Conservation (phyloP, 2,329 filamentous ascomycete species). For the Septoria linicola region DNA sequence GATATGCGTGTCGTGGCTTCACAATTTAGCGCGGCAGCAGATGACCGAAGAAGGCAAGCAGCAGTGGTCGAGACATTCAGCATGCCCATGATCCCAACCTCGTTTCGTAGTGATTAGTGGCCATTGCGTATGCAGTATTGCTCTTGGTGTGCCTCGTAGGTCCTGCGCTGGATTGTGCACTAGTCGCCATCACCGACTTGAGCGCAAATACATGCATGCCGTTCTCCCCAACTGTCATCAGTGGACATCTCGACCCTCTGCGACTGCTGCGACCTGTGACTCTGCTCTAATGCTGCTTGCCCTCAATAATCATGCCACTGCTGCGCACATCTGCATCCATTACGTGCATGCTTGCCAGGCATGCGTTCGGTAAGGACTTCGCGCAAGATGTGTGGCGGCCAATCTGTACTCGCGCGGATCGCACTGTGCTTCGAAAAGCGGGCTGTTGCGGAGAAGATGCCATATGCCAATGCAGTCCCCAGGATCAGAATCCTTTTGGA, state of each 20-base stretch:
- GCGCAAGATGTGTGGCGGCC: constrained; percentile 16
- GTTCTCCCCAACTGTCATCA: background rate
- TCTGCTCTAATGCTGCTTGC: constrained; percentile 20
- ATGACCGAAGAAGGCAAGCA: constrained; percentile 25
- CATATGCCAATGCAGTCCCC: constrained; percentile 11
- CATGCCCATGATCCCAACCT: background rate
- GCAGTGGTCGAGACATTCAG: constrained; percentile 6
- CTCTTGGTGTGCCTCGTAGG: background rate
- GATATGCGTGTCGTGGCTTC: background rate
- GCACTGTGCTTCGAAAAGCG: constrained; percentile 25
- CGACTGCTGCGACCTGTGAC: background rate
- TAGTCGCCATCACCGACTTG: background rate
- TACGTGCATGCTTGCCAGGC: constrained; percentile 34
- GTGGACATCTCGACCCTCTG: background rate
- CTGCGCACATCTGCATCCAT: constrained; percentile 27
- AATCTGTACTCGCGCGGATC: constrained; percentile 13
- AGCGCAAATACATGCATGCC: background rate
- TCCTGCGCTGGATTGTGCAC: background rate
- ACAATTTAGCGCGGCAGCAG: constrained; percentile 7
- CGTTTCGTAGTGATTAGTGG: too few relatives aligned
- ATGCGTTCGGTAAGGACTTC: constrained; percentile 26
- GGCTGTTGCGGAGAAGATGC: constrained; percentile 19
- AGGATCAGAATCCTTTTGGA: constrained; percentile 9
- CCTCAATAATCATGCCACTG: constrained; percentile 20
- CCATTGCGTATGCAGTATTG: too few relatives aligned